Base-by-base conservation (phyloP, 805 yeast genomes). In the Nakazawaea holstii region DNA sequence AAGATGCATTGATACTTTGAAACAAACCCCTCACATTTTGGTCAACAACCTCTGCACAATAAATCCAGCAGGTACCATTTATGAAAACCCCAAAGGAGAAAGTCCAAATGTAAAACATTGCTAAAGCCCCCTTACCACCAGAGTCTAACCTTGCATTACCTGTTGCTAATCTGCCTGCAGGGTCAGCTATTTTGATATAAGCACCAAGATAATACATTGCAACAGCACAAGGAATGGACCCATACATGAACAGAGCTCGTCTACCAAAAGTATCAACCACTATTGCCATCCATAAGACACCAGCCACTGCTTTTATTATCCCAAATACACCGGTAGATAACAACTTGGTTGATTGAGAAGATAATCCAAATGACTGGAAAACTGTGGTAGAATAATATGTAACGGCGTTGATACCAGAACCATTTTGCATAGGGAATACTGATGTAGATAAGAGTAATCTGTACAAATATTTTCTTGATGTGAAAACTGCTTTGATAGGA, bases 251-350 rank as follows among this genome's bases (percentile, higher is more conserved):
- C 11, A 76, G 69, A 6, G 64, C 54, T 29, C 77, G 67, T 49
- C 80, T 67, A 8, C 80, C 80, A 45, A 64, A 63, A 8, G 59
- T 60, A 49, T 76, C 81, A 39, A 76, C 76, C 39, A 76, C 61
- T 46, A 69, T 62, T 46, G 73, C 62, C 11, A 73, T 65, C 73
- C 76, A 74, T 17, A 71, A 53, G 32, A 71, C 58, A 17, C 75
- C 68, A 30, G 71, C 70, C n/a, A 63, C 62, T 13, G 68, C 73
- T 52, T 76, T 76, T 40, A 75, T 61, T 33, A 75, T 61, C 28
- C 82, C 82, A 58, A 75, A 76, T 46, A 76, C 61, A 45, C 82
- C 82, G 7, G 80, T 76, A 3, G 81, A 73, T 15, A 73, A 66
- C 39, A 77, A 64, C 2, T 72, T 69, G 1, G 78, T 70, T 41